Evolutionary conservation across 2,329 filamentous ascomycete genomes (phyloP).

Genomic region (Fusarium incarnatum): DNA sequence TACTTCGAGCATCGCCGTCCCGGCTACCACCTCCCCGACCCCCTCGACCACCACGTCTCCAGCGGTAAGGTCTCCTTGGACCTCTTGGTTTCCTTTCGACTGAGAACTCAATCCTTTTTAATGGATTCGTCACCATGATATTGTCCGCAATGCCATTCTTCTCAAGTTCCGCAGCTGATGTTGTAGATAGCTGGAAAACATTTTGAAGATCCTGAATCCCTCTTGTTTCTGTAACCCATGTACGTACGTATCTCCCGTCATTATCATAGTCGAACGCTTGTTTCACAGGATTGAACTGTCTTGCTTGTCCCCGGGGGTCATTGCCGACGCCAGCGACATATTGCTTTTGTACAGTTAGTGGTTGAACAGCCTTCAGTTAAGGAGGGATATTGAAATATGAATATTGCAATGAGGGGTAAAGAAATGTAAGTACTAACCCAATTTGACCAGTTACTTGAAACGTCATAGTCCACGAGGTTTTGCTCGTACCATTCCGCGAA

Average conservation of each 20-base stretch:
- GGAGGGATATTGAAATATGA: too few relatives aligned
- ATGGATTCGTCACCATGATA: slow-evolving; percentile 74
- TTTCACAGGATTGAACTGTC: slow-evolving; percentile 87
- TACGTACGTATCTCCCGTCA: slow-evolving; percentile 74
- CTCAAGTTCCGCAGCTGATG: slow-evolving; percentile 68
- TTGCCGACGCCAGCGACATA: slow-evolving; percentile 85
- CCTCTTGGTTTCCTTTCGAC: slow-evolving; percentile 62
- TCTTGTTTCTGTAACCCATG: slow-evolving; percentile 77
- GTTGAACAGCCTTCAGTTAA: neutral
- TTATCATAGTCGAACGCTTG: slow-evolving; percentile 83
- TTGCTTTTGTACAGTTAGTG: slow-evolving; percentile 48
- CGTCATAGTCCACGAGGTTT: slow-evolving; percentile 80
- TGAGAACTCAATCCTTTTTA: slow-evolving; percentile 73
- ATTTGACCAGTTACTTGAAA: slow-evolving; percentile 79
- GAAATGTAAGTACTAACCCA: slow-evolving; percentile 62
- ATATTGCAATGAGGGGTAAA: too few relatives aligned
- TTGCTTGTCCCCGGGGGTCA: slow-evolving; percentile 75
- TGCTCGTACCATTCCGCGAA: slow-evolving; percentile 81
- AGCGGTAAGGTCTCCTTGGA: slow-evolving; percentile 40
- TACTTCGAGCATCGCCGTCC: neutral
- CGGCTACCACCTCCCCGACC: slow-evolving; percentile 9
- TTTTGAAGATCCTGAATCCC: slow-evolving; percentile 64
- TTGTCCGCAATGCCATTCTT: slow-evolving; percentile 66
- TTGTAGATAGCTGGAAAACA: slow-evolving; percentile 77
- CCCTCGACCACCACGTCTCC: slow-evolving; percentile 44